These are phyloP conservation scores for Epichloe gansuensis DNA, from an alignment of 2,329 filamentous ascomycete genomes.

Conservation along the genomic window DNA sequence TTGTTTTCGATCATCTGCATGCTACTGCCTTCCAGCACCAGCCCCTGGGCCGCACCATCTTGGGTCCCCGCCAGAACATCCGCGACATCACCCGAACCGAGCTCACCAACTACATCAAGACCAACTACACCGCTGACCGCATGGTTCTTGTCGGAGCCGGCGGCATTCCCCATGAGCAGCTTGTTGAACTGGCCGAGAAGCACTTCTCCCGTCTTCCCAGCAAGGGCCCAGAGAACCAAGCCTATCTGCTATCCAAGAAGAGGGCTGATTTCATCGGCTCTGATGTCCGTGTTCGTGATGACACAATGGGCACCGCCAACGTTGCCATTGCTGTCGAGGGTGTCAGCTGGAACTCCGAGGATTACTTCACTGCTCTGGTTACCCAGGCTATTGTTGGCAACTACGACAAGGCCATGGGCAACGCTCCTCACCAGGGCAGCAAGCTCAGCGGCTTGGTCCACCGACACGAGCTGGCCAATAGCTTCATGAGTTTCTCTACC, in stretches of 20 bases:
- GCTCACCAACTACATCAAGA: slow-evolving; percentile 93
- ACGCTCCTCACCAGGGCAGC: slow-evolving; percentile 93
- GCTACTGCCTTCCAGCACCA: slow-evolving; percentile 96
- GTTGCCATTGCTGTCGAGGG: slow-evolving; percentile 98
- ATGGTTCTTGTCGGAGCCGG: slow-evolving; percentile 97
- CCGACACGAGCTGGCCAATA: slow-evolving; percentile 93
- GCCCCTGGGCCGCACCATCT: slow-evolving; percentile 91
- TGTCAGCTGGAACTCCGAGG: slow-evolving; percentile 98
- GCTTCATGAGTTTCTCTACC: slow-evolving; percentile 99
- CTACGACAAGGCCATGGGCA: slow-evolving; percentile 98
- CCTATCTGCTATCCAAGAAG: slow-evolving; percentile 67
- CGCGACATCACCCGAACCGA: slow-evolving; percentile 87
- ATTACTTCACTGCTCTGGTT: slow-evolving; percentile 97
- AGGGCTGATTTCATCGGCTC: slow-evolving; percentile 95
- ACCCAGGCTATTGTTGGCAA: slow-evolving; percentile 98
- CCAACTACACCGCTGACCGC: slow-evolving; percentile 98
- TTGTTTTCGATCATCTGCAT: slow-evolving; percentile 98
- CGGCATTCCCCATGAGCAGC: slow-evolving; percentile 83
- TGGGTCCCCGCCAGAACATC: slow-evolving; percentile 97
- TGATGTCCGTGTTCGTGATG: slow-evolving; percentile 88
- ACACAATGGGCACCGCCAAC: slow-evolving; percentile 91
- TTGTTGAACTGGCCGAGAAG: slow-evolving; percentile 94
- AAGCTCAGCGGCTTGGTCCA: slow-evolving; percentile 93
- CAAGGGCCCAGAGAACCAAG: slow-evolving; percentile 61
- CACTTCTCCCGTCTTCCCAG: slow-evolving; percentile 74